A percentile compares a stretch with the other conserved stretches of the same genome.
phyloP scores from a whole-genome alignment of 2,329 filamentous ascomycete genomes.

The Cladosporium oxysporum region DNA sequence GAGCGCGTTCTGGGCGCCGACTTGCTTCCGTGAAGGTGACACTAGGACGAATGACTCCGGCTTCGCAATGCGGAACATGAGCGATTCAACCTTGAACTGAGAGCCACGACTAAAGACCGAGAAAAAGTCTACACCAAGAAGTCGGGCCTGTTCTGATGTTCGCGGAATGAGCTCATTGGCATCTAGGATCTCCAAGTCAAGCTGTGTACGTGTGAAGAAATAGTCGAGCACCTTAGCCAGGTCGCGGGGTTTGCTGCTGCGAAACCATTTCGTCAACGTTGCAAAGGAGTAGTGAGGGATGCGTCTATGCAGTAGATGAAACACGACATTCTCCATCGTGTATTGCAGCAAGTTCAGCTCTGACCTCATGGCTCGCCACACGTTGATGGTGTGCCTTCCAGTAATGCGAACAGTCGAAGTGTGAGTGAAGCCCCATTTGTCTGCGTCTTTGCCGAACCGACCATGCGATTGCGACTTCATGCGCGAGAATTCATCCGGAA shows the following conservation, averaged over 20 bases:
- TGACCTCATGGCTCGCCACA: slow-evolving; percentile 94
- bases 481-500: slow-evolving; percentile 88
- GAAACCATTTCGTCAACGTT: slow-evolving; percentile 81
- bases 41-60: slow-evolving; percentile 91
- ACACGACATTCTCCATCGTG: slow-evolving; percentile 92
- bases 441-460: slow-evolving; percentile 80
- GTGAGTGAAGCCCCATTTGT: slow-evolving; percentile 91
- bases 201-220: slow-evolving; percentile 71
- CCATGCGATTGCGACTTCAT: slow-evolving; percentile 83
- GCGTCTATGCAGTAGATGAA: slow-evolving; percentile 82
- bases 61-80: slow-evolving; percentile 98
- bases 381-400: slow-evolving; percentile 92
- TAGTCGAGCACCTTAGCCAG: slow-evolving; percentile 76
- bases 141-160: slow-evolving; percentile 89
- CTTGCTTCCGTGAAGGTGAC: slow-evolving; percentile 87
- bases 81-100: slow-evolving; percentile 97
- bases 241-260: slow-evolving; percentile 66
- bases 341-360: slow-evolving; percentile 92
- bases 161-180: slow-evolving; percentile 84
- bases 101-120: slow-evolving; percentile 93
- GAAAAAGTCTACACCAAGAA: slow-evolving; percentile 94
- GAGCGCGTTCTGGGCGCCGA: slow-evolving; percentile 88
- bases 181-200: slow-evolving; percentile 89
- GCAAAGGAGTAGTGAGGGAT: slow-evolving; percentile 84
- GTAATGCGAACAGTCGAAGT: slow-evolving; percentile 92